Evolutionary conservation across 257 asterid genomes (phyloP), one percentile per base, ranked within the genome.

Genomic region (Echites panduratus): DNA sequence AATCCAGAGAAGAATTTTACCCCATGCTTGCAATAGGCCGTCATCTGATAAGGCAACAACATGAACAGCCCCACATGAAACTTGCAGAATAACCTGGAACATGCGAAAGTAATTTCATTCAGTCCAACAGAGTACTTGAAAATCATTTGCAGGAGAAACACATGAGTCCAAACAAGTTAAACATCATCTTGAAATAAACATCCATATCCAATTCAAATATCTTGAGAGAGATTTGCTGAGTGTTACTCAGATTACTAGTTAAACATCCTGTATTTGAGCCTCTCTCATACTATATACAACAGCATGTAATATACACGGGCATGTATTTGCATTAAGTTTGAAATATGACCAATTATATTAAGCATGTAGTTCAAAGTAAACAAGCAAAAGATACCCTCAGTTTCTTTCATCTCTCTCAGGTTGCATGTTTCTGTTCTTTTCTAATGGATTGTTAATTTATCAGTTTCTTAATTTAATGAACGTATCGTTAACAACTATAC

Each of bases 31-130:
- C 27, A 95, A 85, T 78, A 83, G 73, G 40, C 99, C 98, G 74
- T 92, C 99, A 81, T 90, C 99, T 47, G 98, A 92, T 70, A 95
- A 83, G 70, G 94, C 97, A 75, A 90, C 94, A 75, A 84, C 96
- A 44, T 92, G 99, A 86, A 76, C 97, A 81, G 98, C 96, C 65
- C 99, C 99, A 83, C 99, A 92, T 59, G 98, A 90, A 79, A 95
- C 96, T 85, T 95, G 97, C 74, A 80, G 82, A 84, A 92, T 85
- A 76, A 81, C 87, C 99, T 94, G 84, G 71, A 92, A 66, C 22
- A 48, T n/a, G 54, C 58, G 72, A 61, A 59, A 74, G 32, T 17
- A 32, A 22, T 59, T 13, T 32, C 67, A 62, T 9, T 7, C 2
- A 7, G 45, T 19, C 45, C 24, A 32, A 62, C 38, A 32, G 38